These are phyloP conservation scores for Phialophora tarda DNA, from an alignment of 2,329 filamentous ascomycete genomes.

Conservation along the genomic window DNA sequence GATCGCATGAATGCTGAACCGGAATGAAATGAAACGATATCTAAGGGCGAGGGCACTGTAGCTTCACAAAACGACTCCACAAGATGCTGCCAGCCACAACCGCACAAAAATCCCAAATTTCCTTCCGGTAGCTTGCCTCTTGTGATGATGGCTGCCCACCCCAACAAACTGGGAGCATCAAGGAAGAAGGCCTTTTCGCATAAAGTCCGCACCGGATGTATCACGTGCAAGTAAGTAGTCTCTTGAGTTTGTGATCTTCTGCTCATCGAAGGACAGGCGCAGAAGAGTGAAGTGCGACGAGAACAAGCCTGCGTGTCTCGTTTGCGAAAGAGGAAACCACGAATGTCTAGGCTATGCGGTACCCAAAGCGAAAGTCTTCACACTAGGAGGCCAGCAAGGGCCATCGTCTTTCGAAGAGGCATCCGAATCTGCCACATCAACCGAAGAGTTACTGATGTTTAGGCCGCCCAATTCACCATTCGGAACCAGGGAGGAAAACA, in stretches of 20 bases:
- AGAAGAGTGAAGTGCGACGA: conserved; percentile 50
- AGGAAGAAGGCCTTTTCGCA: conserved; percentile 15
- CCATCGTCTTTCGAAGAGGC: not conserved
- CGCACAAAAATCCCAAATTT: not conserved
- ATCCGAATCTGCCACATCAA: not conserved
- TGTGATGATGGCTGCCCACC: not conserved
- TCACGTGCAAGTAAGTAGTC: conserved; percentile 44
- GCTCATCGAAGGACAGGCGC: conserved; percentile 20
- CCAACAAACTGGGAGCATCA: not conserved
- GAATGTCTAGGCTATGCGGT: conserved; percentile 44
- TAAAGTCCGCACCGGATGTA: conserved; percentile 46
- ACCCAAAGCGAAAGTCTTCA: conserved; percentile 5
- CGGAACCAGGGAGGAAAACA: conserved; percentile 18
- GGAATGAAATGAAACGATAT: not conserved
- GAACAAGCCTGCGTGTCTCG: conserved; percentile 43
- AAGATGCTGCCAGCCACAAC: not conserved
- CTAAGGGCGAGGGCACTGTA: not conserved
- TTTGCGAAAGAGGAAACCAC: conserved; percentile 44
- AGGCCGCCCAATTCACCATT: conserved; percentile 13
- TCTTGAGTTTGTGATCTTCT: not conserved
- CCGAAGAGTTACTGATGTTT: not conserved
- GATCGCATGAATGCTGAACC: not conserved
- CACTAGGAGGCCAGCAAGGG: not conserved
- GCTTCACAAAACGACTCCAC: not conserved
- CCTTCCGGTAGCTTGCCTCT: not conserved